Evolutionary conservation across 257 asterid genomes (phyloP), one percentile per base, ranked within the genome.

Genomic region (Plectranthus barbatus): DNA sequence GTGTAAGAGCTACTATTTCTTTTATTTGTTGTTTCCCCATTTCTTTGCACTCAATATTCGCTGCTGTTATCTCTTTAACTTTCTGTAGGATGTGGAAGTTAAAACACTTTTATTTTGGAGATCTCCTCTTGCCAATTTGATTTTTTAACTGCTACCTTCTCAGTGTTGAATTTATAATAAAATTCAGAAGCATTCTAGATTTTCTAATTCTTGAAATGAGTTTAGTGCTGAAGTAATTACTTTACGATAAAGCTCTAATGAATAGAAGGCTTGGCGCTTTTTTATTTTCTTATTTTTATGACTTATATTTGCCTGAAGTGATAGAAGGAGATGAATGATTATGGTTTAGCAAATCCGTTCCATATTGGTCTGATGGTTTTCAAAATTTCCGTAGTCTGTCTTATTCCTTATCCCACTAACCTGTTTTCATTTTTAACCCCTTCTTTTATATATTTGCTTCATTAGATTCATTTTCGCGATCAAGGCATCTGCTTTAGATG

Each of bases 401-500:
- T 26, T 39, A n/a, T n/a, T n/a, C n/a, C 71, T 63, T 50, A 63
- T 77, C 50, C 17, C 31, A 19, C 36, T 49, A 26, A 39, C 54
- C 33, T 11, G n/a, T 3, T 50, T 48, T 50, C 2, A 50, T 10
- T 39, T 10, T 26, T n/a, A n/a, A n/a, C n/a, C n/a, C n/a, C n/a
- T n/a, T n/a, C n/a, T n/a, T 26, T 52, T 56, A 31, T 13, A 13
- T 9, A 15, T 29, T 52, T 33, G 48, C 31, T 63, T 42, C 8
- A 33, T 51, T 56, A 62, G 72, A 26, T 55, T 56, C 60, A 37
- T 39, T 59, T 67, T 49, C 59, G 75, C 60, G 66, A 72, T 51
- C 79, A 61, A 57, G 72, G 64, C 69, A 39, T 62, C 71, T 72
- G 58, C 69, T 71, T 81, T 89, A 85, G 94, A 89, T 92, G 97